Percentiles rank a stretch among this genome's conserved stretches.
phyloP scores from a whole-genome alignment of 495 filamentous ascomycete species.

The Astrothelium macrocarpum region DNA sequence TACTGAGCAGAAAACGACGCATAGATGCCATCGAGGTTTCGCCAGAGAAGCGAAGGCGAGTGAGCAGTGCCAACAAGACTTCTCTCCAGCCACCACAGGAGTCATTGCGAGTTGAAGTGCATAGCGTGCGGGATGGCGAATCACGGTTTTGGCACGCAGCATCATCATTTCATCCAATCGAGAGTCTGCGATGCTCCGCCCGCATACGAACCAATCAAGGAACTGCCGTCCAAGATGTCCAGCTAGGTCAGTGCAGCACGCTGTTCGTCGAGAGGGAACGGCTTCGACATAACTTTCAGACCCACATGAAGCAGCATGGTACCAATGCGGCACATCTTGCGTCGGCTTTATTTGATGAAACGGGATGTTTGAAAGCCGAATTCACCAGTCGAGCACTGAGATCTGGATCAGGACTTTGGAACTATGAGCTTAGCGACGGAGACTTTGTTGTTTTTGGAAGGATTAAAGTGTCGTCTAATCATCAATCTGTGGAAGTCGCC shows the following conservation, averaged over 20 bases:
- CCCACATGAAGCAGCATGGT: neutral
- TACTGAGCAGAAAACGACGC: neutral
- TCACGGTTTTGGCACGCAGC: neutral
- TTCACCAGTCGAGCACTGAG: neutral
- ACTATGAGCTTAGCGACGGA: neutral
- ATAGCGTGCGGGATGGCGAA: neutral
- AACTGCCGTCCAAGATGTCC: neutral
- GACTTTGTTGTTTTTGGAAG: neutral
- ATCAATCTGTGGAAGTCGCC: neutral
- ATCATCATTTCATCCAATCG: neutral
- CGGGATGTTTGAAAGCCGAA: neutral
- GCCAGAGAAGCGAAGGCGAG: constrained; percentile 1
- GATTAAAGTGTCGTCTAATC: neutral
- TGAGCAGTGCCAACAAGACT: neutral
- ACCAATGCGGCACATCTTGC: neutral
- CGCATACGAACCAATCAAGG: neutral
- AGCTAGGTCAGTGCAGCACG: neutral
- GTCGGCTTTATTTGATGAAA: neutral
- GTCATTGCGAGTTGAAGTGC: neutral
- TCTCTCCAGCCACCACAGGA: neutral
- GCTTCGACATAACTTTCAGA: neutral
- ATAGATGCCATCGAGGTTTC: neutral
- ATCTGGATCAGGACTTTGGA: constrained; percentile 3
- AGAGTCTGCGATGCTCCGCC: neutral
- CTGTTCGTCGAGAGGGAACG: neutral